Evolutionary conservation across 441 rosid genomes (phyloP), one percentile per base, ranked within the genome.

Genomic region (Populus trichocarpa): DNA sequence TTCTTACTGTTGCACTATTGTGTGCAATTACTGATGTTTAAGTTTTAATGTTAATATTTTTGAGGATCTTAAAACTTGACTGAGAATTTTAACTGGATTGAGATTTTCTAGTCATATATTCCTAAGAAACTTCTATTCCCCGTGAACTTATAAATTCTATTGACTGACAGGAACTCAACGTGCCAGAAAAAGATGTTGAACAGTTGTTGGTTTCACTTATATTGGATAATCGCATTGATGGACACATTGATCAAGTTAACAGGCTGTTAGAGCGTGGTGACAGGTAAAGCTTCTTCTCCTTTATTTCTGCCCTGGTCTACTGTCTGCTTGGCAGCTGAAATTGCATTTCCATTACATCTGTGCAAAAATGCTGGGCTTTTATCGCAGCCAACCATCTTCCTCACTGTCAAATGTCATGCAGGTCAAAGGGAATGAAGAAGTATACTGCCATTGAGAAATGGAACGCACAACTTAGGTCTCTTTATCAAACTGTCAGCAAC

Each of bases 191-290:
- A 77, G 99, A 97, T 14, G 99, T 97, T 8, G 98, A 93, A 77
- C 99, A 97, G 83, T 75, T 97, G 81, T 82, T 95, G 70, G 99
- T 97, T 28, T 95, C 97, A 23, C 81, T 97, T 61, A 97, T 97
- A 76, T 83, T 97, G 80, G 99, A 97, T 84, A 93, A 91, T 76
- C 92, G 98, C 16, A 92, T 97, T 69, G 97, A 93, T 38, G 99
- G 99, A 16, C 99, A 97, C 81, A 97, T 97, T 73, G 99, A 97
- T 79, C 99, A 97, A 84, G 98, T 97, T 80, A 97, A 97, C 86
- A 89, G 96, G 73, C 82, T 93, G 59, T 83, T 97, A 74, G 96
- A 95, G 86, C 97, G 98, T 71, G 95, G 97, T 28, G 96, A 92
- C 88, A 92, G 96, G 97, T 93, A 53, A 64, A n/a, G 30, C 22